Conservation (phyloP, 495 filamentous ascomycete species). For the Antarctomyces pellizariae region DNA sequence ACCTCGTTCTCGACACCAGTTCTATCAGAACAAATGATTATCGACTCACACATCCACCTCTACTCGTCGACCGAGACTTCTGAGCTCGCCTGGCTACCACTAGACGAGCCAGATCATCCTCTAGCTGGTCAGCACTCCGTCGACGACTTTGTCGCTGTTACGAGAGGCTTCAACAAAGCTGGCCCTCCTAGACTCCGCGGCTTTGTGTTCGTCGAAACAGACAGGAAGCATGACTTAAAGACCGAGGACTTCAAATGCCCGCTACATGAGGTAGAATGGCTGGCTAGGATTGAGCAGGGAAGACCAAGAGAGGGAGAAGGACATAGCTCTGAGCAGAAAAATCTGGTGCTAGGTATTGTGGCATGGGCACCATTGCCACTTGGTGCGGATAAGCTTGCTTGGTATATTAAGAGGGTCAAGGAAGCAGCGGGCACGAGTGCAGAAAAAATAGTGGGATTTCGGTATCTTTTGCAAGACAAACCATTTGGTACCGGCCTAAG, state of each 20-base stretch:
- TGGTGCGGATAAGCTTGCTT: constrained; percentile 24
- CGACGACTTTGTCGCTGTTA: constrained; percentile 24
- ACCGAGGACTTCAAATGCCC: constrained; percentile 26
- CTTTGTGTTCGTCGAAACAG: constrained; percentile 64
- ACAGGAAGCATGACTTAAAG: constrained; percentile 37
- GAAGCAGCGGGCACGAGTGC: constrained; percentile 22
- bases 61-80: constrained; percentile 39
- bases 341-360: constrained; percentile 39
- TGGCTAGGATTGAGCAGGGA: constrained; percentile 38
- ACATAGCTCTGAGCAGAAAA: constrained; percentile 23
- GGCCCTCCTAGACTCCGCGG: constrained; percentile 22
- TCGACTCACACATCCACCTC: constrained; percentile 81
- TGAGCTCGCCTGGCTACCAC: constrained; percentile 47
- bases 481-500: constrained; percentile 33
- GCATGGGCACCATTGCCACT: constrained; percentile 61
- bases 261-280: constrained; percentile 45
- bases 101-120: constrained; percentile 24
- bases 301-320: constrained; percentile 33
- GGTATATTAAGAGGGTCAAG: constrained; percentile 27
- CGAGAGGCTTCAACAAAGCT: too few relatives aligned
- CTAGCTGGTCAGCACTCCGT: constrained; percentile 38
- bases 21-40: too few relatives aligned
- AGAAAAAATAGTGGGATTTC: constrained; percentile 36
- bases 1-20: too few relatives aligned
- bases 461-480: constrained; percentile 66